Percentiles rank a stretch among this genome's conserved stretches.
These are phyloP conservation scores for Solanum acaule DNA, from an alignment of 257 asterid species.

Conservation along the genomic window DNA sequence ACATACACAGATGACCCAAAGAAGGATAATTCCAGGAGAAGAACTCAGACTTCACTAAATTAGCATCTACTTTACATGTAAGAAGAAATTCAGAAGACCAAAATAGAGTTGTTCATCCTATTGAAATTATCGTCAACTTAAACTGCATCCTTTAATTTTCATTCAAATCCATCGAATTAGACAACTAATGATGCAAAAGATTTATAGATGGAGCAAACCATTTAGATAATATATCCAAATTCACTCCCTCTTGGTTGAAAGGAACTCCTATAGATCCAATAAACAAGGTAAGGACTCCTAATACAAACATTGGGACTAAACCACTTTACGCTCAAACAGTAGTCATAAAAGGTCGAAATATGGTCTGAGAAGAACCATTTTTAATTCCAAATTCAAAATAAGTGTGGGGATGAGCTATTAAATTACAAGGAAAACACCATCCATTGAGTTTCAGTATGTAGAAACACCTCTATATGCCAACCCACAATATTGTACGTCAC, in stretches of 20 bases:
- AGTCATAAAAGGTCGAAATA: not conserved
- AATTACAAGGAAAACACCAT: not conserved
- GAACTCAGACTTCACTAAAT: not conserved
- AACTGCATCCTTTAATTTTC: not conserved
- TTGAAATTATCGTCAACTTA: not conserved
- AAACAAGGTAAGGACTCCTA: not conserved
- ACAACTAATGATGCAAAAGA: not conserved
- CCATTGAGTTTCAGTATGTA: not conserved
- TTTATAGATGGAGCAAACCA: not conserved
- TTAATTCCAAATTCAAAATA: not conserved
- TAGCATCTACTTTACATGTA: not conserved
- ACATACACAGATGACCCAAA: not conserved
- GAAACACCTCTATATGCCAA: not conserved
- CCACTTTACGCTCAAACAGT: not conserved
- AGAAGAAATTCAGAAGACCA: not conserved
- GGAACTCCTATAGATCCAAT: not conserved
- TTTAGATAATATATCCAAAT: not conserved
- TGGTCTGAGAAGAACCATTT: not conserved
- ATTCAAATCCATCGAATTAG: not conserved
- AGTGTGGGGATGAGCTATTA: not conserved
- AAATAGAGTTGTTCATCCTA: not conserved
- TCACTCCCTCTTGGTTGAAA: not conserved
- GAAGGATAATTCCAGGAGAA: not conserved
- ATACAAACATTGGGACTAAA: not conserved
- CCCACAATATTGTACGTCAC: not conserved